These are phyloP conservation scores for Leucoagaricus sp. DNA, from an alignment of 1,284 basidiomycete genomes.

Conservation along the genomic window DNA sequence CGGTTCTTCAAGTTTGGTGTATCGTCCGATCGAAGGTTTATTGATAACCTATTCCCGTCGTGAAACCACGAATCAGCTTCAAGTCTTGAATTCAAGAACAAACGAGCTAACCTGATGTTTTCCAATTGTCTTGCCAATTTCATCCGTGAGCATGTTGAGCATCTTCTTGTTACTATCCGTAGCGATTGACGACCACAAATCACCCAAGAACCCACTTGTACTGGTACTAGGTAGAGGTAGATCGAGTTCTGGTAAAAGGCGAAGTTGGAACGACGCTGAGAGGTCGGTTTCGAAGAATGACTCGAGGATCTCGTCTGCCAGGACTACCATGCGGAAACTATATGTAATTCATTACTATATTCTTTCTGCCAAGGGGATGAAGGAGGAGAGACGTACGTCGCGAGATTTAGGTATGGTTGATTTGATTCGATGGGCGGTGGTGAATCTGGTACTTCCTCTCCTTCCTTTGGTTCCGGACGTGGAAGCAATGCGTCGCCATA, in stretches of 20 bases:
- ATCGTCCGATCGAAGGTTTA: slow-evolving; percentile 83
- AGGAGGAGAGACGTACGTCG: slow-evolving; percentile 56
- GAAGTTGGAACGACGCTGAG: slow-evolving; percentile 83
- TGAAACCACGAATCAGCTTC: slow-evolving; percentile 7
- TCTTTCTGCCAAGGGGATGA: background rate
- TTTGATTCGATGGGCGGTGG: slow-evolving; percentile 62
- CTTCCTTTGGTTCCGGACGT: slow-evolving; percentile 38
- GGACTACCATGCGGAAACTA: slow-evolving; percentile 96
- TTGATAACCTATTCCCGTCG: slow-evolving; percentile 56
- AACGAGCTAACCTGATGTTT: slow-evolving; percentile 69
- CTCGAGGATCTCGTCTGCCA: slow-evolving; percentile 93
- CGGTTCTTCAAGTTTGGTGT: slow-evolving; percentile 81
- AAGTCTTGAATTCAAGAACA: slow-evolving; percentile 2
- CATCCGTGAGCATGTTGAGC: slow-evolving; percentile 87
- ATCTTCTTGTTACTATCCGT: slow-evolving; percentile 87
- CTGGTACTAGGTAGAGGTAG: slow-evolving; percentile 41
- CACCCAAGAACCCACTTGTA: slow-evolving; percentile 72
- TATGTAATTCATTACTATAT: slow-evolving; percentile 15
- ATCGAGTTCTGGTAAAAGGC: slow-evolving; percentile 68
- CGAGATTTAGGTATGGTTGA: slow-evolving; percentile 85
- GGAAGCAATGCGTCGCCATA: slow-evolving; percentile 87
- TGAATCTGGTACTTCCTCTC: slow-evolving; percentile 38
- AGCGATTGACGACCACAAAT: slow-evolving; percentile 85
- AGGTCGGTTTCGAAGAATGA: slow-evolving; percentile 93
- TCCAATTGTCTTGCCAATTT: slow-evolving; percentile 90